A percentile compares a stretch with the other conserved stretches of the same genome.
These are phyloP conservation scores for Coffea canephora DNA, from an alignment of 257 asterid genomes.

Conservation along the genomic window DNA sequence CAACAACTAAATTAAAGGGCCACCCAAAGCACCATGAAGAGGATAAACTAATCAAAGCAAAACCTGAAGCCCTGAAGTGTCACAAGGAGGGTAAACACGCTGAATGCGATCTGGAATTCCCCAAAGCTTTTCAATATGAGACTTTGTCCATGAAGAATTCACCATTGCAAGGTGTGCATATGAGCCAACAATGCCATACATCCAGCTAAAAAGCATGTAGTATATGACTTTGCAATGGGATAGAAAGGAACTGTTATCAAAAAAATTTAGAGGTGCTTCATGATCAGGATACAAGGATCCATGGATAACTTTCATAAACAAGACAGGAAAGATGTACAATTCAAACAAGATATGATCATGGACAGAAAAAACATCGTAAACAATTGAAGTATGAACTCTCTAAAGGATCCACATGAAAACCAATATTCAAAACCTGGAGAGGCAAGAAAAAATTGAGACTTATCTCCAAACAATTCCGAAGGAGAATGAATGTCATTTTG, in stretches of 20 bases:
- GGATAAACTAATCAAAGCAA: background rate
- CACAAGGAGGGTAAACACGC: conserved; percentile 94
- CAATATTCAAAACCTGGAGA: background rate
- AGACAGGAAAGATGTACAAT: background rate
- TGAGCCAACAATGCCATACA: conserved; percentile 87
- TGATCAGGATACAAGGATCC: background rate
- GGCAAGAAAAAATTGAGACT: too few species aligned
- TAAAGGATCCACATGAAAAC: background rate
- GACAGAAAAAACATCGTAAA: background rate
- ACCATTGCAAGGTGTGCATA: conserved; percentile 86
- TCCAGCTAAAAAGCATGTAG: conserved; percentile 76
- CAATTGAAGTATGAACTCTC: background rate
- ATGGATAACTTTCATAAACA: too few species aligned
- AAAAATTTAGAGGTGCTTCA: conserved; percentile 5
- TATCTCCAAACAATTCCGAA: background rate
- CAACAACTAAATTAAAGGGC: background rate
- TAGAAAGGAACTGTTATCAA: conserved; percentile 51
- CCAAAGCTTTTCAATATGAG: conserved; percentile 91
- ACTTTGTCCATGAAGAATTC: conserved; percentile 90
- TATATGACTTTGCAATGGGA: conserved; percentile 72
- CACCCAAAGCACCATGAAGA: background rate
- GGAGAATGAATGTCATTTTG: background rate
- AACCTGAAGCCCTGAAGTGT: conserved; percentile 90
- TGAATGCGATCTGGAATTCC: conserved; percentile 70
- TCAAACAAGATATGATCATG: background rate